Evolutionary conservation across 768 basidiomycete genomes (phyloP).

Genomic region (Suillus weaverae): DNA sequence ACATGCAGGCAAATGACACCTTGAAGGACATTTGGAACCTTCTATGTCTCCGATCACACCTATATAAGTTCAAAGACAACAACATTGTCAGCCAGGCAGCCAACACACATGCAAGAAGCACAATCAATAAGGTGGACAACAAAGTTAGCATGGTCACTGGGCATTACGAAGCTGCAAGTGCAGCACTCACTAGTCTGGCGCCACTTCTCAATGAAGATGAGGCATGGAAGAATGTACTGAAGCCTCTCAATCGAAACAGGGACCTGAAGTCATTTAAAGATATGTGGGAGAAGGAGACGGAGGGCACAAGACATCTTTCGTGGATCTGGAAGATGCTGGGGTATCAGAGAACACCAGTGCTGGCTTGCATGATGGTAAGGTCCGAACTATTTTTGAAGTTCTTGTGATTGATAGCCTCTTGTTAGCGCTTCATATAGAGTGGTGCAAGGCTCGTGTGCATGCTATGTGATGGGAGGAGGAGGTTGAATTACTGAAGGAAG

Average conservation of each 20-base stretch:
- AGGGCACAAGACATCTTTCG: no score
- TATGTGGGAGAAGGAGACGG: no score
- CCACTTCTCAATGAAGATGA: no score
- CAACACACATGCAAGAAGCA: not conserved
- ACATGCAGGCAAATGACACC: conserved; percentile 21
- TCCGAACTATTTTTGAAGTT: no score
- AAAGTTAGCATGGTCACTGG: not conserved
- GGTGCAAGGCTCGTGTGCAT: conserved; percentile 9
- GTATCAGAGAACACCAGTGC: no score
- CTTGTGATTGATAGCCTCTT: no score
- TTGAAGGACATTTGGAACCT: conserved; percentile 2
- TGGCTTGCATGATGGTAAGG: no score
- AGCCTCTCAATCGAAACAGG: no score
- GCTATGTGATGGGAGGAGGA: conserved; percentile 16
- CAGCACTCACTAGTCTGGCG: not conserved
- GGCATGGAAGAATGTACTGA: no score
- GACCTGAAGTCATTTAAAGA: no score
- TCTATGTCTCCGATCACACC: not conserved
- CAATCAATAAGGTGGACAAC: not conserved
- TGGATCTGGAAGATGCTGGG: no score
- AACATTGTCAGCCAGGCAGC: conserved; percentile 6
- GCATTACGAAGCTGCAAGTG: not conserved
- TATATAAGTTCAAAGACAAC: conserved; percentile 7
- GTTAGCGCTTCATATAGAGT: conserved; percentile 18
- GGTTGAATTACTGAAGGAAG: conserved; percentile 10